Evolutionary conservation across 306 rosid genomes (phyloP).

Genomic region (Rosa multiflora): DNA sequence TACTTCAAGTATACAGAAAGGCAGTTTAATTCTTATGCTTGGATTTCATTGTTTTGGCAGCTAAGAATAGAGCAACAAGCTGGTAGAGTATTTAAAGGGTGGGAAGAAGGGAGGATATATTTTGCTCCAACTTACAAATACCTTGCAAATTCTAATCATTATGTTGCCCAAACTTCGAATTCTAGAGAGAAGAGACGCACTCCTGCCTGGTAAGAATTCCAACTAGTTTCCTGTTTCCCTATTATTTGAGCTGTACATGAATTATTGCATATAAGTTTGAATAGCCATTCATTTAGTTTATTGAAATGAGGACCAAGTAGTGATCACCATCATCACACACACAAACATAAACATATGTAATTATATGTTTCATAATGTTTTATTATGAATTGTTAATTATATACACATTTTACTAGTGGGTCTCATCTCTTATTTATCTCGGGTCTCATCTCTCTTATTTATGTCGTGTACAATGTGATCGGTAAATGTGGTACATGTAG

Average conservation of each 20-base stretch:
- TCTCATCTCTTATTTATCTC: not conserved
- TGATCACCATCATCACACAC: slow-evolving; percentile 16
- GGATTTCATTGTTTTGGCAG: slow-evolving; percentile 37
- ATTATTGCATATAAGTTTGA: slow-evolving; percentile 2
- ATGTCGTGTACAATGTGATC: not conserved
- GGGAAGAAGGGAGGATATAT: slow-evolving; percentile 82
- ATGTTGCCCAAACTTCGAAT: slow-evolving; percentile 59
- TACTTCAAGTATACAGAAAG: not conserved
- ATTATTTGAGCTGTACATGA: not conserved
- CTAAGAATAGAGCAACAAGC: slow-evolving; percentile 74
- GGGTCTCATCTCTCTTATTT: not conserved
- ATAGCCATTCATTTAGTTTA: not conserved
- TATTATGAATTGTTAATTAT: not conserved
- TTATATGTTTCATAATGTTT: slow-evolving; percentile 7
- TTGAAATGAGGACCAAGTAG: slow-evolving; percentile 14
- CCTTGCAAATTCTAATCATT: slow-evolving; percentile 68
- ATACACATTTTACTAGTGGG: not conserved
- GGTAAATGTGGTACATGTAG: not conserved
- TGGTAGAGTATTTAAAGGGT: slow-evolving; percentile 82
- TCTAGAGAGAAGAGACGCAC: slow-evolving; percentile 73
- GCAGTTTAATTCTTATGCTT: not conserved
- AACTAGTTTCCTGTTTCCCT: not conserved
- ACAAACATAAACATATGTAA: not conserved
- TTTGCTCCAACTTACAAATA: slow-evolving; percentile 97
- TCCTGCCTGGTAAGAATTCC: slow-evolving; percentile 82